Base-by-base conservation (phyloP, 371 early-diverging fungal species). In the Capniomyces stellatus region DNA sequence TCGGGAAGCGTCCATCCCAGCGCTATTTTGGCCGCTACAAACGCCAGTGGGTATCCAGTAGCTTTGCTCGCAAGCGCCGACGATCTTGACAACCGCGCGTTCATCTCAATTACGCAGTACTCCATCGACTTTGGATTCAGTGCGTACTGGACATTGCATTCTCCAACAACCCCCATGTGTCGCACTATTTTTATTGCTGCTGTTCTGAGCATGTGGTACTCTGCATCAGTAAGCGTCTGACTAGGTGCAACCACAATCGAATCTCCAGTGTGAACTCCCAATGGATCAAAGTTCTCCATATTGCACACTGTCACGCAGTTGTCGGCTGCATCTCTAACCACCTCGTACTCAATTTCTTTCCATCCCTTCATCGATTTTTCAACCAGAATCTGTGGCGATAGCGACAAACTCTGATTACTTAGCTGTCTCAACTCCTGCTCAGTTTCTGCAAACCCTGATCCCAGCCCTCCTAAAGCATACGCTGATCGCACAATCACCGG, bases 231-330 rank as follows among this genome's bases (percentile, higher is more conserved):
- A 47, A 92, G 70, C 19, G 95, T 94, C 72, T 92, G 92, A 50
- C 82, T 81, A 22, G 95, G 95, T 19, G 92, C 92, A 41, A 94
- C 89, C 19, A 94, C 94, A 52, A 94, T 94, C 22, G 89, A 88
- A 70, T 94, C 94, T 56, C 94, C 94, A 3, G 94, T 94, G 70
- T 94, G 94, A 54, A 85, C 87, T 43, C 91, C 88, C 10, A 87
- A 78, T 22, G 94, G 94, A 64, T 94, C 94, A 75, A 94, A 92
- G 82, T 94, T 94, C 67, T 94, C 92, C 92, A 92, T 94, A 77
- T 94, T 94, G 73, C 94, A 94, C 48, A 94, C 89, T 25, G 94
- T 91, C 58, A 94, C 87, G 71, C 95, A 94, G 75, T 94, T 94
- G 72, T 94, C 79, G 48, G 77, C 75, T 51, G 82, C 76, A 71